Percentiles rank a stretch among this genome's conserved stretches.
These are phyloP conservation scores for Cucurbita ficifolia DNA, from an alignment of 306 rosid genomes.

Conservation along the genomic window DNA sequence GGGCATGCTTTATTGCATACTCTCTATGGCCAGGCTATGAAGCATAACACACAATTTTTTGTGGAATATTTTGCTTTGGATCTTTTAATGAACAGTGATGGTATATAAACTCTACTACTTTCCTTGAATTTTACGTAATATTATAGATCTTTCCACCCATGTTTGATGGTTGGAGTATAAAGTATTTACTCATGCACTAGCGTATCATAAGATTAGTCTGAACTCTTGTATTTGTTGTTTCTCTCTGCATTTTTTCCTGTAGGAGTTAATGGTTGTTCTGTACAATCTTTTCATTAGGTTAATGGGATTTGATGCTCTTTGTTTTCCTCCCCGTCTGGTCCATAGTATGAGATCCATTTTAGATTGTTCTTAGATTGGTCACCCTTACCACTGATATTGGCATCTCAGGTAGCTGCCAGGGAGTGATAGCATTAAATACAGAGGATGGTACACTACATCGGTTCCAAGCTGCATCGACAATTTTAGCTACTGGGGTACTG, in stretches of 20 bases:
- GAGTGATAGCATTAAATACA: slow-evolving; percentile 73
- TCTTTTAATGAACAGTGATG: slow-evolving; percentile 63
- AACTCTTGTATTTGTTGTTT: neutral
- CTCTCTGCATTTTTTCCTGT: neutral
- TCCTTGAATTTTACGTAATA: neutral
- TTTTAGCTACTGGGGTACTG: slow-evolving; percentile 85
- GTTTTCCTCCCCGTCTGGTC: neutral
- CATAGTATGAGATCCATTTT: neutral
- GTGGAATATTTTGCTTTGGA: slow-evolving; percentile 88
- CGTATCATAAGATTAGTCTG: neutral
- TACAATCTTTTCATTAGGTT: neutral
- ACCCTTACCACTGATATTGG: slow-evolving; percentile 4
- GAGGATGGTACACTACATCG: slow-evolving; percentile 94
- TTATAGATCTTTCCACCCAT: neutral
- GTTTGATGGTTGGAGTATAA: neutral
- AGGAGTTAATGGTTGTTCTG: neutral
- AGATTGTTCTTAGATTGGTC: neutral
- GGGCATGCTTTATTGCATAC: slow-evolving; percentile 86
- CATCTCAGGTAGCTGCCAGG: slow-evolving; percentile 78
- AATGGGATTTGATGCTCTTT: neutral
- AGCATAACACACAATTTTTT: slow-evolving; percentile 74
- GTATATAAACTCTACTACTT: slow-evolving; percentile 21
- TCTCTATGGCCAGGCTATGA: slow-evolving; percentile 90
- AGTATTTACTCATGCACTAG: neutral
- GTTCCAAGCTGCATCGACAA: slow-evolving; percentile 73